phyloP scores from a whole-genome alignment of 768 basidiomycete genomes.

The Amanita pallidorosea region DNA sequence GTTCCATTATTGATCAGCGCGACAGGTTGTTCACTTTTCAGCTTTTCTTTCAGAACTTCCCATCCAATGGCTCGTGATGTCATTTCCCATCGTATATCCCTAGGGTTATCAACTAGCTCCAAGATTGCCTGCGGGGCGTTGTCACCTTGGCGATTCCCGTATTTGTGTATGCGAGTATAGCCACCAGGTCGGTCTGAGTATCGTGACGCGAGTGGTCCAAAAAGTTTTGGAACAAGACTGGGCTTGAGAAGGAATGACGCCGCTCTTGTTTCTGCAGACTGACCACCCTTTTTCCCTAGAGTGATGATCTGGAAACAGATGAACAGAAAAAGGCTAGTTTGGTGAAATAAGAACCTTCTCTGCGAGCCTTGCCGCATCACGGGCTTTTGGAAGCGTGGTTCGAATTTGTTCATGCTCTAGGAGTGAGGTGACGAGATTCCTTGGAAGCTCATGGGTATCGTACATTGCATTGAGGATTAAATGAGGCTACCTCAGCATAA shows the following conservation, averaged over 20 bases:
- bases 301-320: slow-evolving; percentile 63
- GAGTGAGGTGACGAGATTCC: slow-evolving; percentile 90
- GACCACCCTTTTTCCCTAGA: slow-evolving; percentile 77
- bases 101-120: slow-evolving; percentile 90
- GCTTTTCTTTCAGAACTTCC: slow-evolving; percentile 56
- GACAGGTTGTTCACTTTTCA: slow-evolving; percentile 32
- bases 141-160: slow-evolving; percentile 84
- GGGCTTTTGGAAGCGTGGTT: slow-evolving; percentile 92
- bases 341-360: slow-evolving; percentile 56
- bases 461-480: background rate
- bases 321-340: background rate
- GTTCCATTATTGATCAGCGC: slow-evolving; percentile 43
- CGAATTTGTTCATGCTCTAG: slow-evolving; percentile 93
- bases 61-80: slow-evolving; percentile 81
- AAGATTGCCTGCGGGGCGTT: slow-evolving; percentile 89
- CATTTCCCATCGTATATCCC: slow-evolving; percentile 82
- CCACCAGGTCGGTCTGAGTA: slow-evolving; percentile 82
- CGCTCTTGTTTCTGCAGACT: slow-evolving; percentile 60
- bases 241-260: slow-evolving; percentile 72
- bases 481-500: slow-evolving; percentile 73
- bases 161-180: slow-evolving; percentile 90
- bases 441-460: slow-evolving; percentile 19
- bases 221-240: slow-evolving; percentile 69
- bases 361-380: slow-evolving; percentile 81
- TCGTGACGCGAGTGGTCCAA: slow-evolving; percentile 66